phyloP scores from a whole-genome alignment of 148 eudicot species.

The Nyssa sinensis region DNA sequence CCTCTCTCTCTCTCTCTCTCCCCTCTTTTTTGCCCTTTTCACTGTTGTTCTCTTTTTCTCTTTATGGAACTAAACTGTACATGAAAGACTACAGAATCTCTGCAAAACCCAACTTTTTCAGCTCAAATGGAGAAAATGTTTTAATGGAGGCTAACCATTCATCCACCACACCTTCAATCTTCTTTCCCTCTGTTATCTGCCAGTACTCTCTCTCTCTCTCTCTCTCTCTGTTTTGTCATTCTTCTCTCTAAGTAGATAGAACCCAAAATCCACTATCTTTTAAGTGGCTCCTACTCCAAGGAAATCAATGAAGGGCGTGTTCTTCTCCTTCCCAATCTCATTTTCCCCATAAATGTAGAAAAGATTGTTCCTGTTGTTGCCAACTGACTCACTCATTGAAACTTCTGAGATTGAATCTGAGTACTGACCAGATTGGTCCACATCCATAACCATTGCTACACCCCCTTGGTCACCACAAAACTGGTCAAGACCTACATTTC shows the following conservation, averaged over 20 bases:
- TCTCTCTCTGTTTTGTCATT: not conserved
- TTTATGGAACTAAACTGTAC: constrained; percentile 17
- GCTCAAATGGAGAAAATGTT: constrained; percentile 4
- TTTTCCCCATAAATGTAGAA: constrained; percentile 13
- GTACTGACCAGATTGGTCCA: constrained; percentile 20
- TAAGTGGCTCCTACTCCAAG: constrained; percentile 38
- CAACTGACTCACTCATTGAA: constrained; percentile 33
- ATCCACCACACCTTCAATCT: too few species aligned
- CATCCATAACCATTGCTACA: not conserved
- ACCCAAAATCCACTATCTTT: constrained; percentile 6
- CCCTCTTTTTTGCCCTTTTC: not conserved
- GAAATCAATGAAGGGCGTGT: constrained; percentile 38
- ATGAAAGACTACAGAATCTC: not conserved
- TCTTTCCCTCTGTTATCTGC: not conserved
- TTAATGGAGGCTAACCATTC: not conserved
- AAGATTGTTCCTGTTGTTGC: constrained; percentile 13
- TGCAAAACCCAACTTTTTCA: not conserved
- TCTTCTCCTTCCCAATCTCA: constrained; percentile 3
- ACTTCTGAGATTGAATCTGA: constrained; percentile 43
- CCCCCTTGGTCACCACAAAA: not conserved
- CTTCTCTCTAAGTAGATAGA: not conserved
- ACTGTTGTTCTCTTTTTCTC: not conserved
- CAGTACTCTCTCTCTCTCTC: too few species aligned
- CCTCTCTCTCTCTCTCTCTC: not conserved
- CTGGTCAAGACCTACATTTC: constrained; percentile 14